These are phyloP conservation scores for Symbiodinium pilosum DNA, from an alignment of 73 alveolate species.

Conservation along the genomic window DNA sequence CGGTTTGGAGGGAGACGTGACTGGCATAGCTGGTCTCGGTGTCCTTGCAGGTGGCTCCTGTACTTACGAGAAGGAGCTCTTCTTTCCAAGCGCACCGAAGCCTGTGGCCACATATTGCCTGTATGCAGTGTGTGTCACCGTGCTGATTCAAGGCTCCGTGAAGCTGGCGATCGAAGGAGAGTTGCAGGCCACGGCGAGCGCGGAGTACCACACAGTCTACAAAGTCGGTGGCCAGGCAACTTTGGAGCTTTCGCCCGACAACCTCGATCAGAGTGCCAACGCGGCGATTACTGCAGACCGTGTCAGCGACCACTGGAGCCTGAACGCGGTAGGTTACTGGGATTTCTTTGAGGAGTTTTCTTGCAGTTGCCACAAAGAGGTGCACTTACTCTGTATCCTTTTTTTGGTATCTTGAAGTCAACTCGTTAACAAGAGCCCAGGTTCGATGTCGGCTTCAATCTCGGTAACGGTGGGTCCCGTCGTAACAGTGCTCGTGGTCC, in stretches of 20 bases:
- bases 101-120: slow-evolving; percentile 16
- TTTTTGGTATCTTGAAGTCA: not conserved
- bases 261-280: slow-evolving; percentile 20
- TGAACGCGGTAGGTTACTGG: not conserved
- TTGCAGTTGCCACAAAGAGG: not conserved
- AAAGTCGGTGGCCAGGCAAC: not conserved
- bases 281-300: slow-evolving; percentile 2
- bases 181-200: slow-evolving; percentile 13
- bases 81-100: slow-evolving; percentile 1
- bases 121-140: slow-evolving; percentile 14
- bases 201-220: slow-evolving; percentile 10
- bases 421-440: not conserved
- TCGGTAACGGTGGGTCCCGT: slow-evolving; percentile 18
- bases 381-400: not conserved
- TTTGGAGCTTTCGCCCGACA: not conserved
- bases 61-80: not conserved
- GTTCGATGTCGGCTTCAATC: slow-evolving; percentile 7
- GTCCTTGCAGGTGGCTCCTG: slow-evolving; percentile 8
- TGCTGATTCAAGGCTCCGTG: not conserved
- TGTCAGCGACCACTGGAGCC: slow-evolving; percentile 22
- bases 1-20: slow-evolving; percentile 13
- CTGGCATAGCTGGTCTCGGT: not conserved
- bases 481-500: not conserved
- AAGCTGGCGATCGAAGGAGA: slow-evolving; percentile 1
- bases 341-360: not conserved